Evolutionary conservation across 371 early-diverging fungal species (phyloP), one percentile per base, ranked within the genome.

Genomic region (Massospora cicadina): DNA sequence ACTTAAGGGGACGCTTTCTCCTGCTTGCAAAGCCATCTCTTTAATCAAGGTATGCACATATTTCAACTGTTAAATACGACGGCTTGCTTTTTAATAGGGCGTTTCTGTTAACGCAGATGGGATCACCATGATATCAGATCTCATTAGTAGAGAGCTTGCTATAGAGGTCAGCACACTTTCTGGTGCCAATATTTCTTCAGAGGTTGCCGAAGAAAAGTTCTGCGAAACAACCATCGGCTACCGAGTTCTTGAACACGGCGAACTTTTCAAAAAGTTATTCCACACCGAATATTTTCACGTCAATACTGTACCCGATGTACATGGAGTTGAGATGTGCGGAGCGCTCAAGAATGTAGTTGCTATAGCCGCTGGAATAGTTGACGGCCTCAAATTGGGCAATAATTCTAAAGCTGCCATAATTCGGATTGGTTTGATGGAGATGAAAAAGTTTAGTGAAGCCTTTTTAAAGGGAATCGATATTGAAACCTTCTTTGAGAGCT

Each of bases 301-400:
- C 71, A 82, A 79, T 72, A 83, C 85, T 63, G 82, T 91, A 32
- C 74, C 81, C 55, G 98, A 98, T 75, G 82, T 90, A 2, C 81
- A 85, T 54, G 93, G 93, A 63, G 93, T 97, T 23, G 98, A 99
- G 76, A 75, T 98, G 31, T 98, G 94, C 75, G 99, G 98, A 67
- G 96, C 98, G 1, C 74, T 99, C 43, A 99, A 99, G 81, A 98
- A 99, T 80, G 85, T 99, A 24, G 88, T 98, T n/a, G 96, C 95
- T 25, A 83, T 98, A 61, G 99, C 89, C 33, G 98, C 93, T 65
- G 99, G 99, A 55, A 79, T 98, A 65, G 89, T 92, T 56, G 92
- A 93, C 73, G 98, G 74, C 13, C 66, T 74, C 60, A 71, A 72
- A 30, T 65, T 83, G 55, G 95, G 97, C 31, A 87, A 86, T 71